phyloP scores from a whole-genome alignment of 352 stramenopile genomes.

The Globisporangium okanoganense region DNA sequence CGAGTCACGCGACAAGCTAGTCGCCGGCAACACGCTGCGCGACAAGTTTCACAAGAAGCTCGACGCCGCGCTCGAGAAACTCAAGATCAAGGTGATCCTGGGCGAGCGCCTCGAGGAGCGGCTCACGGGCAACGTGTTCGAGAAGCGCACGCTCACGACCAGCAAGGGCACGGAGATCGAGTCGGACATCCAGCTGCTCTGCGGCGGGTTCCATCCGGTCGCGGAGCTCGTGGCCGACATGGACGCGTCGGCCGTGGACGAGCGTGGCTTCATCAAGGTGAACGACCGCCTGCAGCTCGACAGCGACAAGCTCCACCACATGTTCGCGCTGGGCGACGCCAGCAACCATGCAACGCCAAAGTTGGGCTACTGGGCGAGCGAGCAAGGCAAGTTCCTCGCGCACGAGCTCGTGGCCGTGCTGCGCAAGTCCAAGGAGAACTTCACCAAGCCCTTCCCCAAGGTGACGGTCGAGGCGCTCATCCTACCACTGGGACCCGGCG shows the following conservation, averaged over 20 bases:
- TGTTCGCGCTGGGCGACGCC: constrained; percentile 55
- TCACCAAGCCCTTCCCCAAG: constrained; percentile 29
- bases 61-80: constrained; percentile 22
- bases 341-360: constrained; percentile 49
- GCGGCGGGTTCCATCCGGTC: constrained; percentile 26
- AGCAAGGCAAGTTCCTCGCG: constrained; percentile 43
- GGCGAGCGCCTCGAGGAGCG: constrained; percentile 44
- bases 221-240: constrained; percentile 25
- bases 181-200: constrained; percentile 52
- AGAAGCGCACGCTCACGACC: constrained; percentile 32
- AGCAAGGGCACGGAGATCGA: constrained; percentile 42
- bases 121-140: constrained; percentile 27
- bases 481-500: constrained; percentile 27
- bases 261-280: constrained; percentile 38
- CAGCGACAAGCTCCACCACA: constrained; percentile 32
- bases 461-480: constrained; percentile 27
- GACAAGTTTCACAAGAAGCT: constrained; percentile 49
- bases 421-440: constrained; percentile 16
- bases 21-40: constrained; percentile 28
- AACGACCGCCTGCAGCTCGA: constrained; percentile 49
- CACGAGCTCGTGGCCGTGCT: constrained; percentile 27
- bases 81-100: constrained; percentile 52
- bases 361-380: constrained; percentile 30
- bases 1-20: constrained; percentile 25
- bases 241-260: constrained; percentile 38